Conservation (phyloP, 306 rosid species). For the Prunus dulcis region DNA sequence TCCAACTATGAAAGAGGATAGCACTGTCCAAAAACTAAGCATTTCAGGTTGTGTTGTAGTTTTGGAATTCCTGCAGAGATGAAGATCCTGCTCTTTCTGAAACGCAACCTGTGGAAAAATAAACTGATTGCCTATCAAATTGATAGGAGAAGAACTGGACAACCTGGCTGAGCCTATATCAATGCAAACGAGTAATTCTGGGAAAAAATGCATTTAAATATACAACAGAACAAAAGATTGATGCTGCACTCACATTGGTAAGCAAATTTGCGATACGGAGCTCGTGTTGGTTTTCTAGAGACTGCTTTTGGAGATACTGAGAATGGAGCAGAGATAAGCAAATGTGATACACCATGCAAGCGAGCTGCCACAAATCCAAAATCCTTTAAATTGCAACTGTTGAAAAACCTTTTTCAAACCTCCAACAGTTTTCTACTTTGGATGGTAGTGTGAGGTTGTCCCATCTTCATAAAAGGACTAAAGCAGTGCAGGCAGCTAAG, state of each 20-base stretch:
- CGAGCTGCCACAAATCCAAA: not conserved
- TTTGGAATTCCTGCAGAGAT: not conserved
- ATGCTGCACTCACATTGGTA: slow-evolving; percentile 1
- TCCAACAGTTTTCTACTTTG: not conserved
- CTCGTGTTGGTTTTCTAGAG: not conserved
- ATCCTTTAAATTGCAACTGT: not conserved
- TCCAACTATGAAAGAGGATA: not conserved
- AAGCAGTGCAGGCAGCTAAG: not conserved
- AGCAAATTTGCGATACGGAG: not conserved
- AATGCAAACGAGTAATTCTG: not conserved
- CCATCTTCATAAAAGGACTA: not conserved
- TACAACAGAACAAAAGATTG: not conserved
- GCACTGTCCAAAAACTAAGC: not conserved
- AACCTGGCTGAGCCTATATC: not conserved
- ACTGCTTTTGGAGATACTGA: not conserved
- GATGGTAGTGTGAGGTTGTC: not conserved
- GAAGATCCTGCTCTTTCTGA: not conserved
- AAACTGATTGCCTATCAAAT: slow-evolving; percentile 2
- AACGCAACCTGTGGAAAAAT: not conserved
- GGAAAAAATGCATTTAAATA: not conserved
- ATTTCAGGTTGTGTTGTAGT: not conserved
- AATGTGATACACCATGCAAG: not conserved
- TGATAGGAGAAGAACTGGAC: not conserved
- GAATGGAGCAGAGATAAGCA: too few relatives aligned
- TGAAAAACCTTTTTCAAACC: not conserved